phyloP scores from a whole-genome alignment of 306 rosid genomes.

The Hylodesmum podocarpum region DNA sequence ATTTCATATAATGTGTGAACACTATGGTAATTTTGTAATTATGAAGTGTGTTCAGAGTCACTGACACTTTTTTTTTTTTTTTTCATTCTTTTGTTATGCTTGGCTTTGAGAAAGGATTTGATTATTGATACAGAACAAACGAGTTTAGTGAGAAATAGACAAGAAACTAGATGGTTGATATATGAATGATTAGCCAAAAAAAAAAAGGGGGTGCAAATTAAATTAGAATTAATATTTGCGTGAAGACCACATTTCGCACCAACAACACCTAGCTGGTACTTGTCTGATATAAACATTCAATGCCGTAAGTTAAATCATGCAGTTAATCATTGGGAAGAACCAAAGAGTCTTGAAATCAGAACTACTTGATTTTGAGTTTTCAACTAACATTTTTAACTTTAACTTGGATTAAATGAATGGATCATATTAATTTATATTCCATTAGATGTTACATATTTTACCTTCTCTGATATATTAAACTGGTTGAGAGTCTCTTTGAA shows the following conservation, averaged over 20 bases:
- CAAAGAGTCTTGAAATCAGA: neutral
- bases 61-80: neutral
- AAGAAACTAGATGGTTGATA: neutral
- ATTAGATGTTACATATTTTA: neutral
- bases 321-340: slow-evolving; percentile 4
- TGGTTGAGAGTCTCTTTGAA: neutral
- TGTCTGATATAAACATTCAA: neutral
- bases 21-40: neutral
- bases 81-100: neutral
- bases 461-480: neutral
- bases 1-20: neutral
- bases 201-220: neutral
- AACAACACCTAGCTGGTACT: neutral
- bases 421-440: neutral
- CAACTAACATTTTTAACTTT: neutral
- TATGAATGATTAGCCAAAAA: neutral
- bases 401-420: neutral
- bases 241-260: neutral
- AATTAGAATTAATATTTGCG: neutral
- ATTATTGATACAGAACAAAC: neutral
- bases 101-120: neutral
- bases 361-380: slow-evolving; percentile 20
- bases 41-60: neutral
- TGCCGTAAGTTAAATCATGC: slow-evolving; percentile 25
- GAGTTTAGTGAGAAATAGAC: neutral